A percentile compares a stretch with the other conserved stretches of the same genome.
Evolutionary conservation across 768 basidiomycete species (phyloP).

Genomic region (Cubamyces sp.): DNA sequence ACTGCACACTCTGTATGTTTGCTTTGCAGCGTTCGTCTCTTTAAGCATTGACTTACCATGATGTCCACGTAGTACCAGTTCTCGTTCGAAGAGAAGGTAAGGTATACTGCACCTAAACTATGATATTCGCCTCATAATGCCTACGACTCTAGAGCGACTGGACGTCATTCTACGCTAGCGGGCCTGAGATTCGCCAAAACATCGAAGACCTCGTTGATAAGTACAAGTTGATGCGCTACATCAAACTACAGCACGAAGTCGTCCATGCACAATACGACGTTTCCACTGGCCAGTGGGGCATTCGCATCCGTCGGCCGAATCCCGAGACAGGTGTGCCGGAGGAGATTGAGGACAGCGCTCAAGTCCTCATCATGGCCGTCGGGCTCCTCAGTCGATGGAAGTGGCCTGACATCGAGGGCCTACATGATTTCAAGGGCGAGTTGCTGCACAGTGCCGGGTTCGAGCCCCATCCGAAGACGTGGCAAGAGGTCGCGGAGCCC

Average conservation of each 20-base stretch:
- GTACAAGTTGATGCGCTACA: conserved; percentile 55
- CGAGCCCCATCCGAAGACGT: conserved; percentile 43
- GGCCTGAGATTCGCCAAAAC: conserved; percentile 61
- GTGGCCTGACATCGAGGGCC: conserved; percentile 68
- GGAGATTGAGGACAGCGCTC: conserved; percentile 54
- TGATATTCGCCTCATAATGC: too few relatives aligned
- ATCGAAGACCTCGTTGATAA: conserved; percentile 57
- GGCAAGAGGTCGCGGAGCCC: conserved; percentile 48
- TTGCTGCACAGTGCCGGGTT: conserved; percentile 68
- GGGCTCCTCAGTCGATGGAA: conserved; percentile 60
- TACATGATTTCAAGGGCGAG: conserved; percentile 58
- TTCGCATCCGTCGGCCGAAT: conserved; percentile 43
- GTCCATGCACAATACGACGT: conserved; percentile 55
- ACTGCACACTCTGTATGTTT: conserved; percentile 55
- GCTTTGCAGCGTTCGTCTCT: not conserved
- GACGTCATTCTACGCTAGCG: conserved; percentile 64
- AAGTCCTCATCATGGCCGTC: conserved; percentile 61
- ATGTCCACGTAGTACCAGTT: conserved; percentile 53
- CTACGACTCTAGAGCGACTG: conserved; percentile 49
- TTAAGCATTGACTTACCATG: not conserved
- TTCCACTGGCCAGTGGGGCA: conserved; percentile 55
- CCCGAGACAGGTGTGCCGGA: conserved; percentile 17
- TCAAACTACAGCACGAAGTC: conserved; percentile 60
- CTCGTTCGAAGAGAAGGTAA: conserved; percentile 57
- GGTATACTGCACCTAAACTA: too few relatives aligned